Base-by-base conservation (phyloP, 2,329 filamentous ascomycete species). In the Talaromyces piceae region DNA sequence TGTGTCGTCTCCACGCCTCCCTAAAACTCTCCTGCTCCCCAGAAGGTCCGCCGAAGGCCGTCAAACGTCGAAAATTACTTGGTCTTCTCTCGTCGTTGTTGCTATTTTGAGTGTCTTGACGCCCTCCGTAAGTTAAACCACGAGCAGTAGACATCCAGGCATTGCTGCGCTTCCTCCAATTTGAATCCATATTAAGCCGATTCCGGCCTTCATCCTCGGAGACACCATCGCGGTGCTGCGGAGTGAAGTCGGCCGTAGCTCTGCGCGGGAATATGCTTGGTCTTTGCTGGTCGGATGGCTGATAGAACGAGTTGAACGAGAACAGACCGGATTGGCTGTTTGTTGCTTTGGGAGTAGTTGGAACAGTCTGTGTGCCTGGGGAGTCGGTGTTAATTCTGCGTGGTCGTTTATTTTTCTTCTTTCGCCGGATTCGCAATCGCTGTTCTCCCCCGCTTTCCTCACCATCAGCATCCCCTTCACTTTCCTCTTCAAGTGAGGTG, bases 361-460 rank as follows among this genome's bases (percentile, higher is more conserved):
- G 87, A 2, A 82, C 79, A 5, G 87, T 86, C 54, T 81, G 76
- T 54, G 67, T 76, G 54, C 64, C 82, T 68, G 62, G 76, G 61
- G 64, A 61, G 18, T 61, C 58, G 20, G 68, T 77, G 68, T 71
- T 78, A 75, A 64, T 79, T 12, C 39, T 43, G 22, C 20, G 39
- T 43, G 39, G 39, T 58, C 77, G 83, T 63, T 80, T 82, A 57
- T 81, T 79, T 67, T 83, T 84, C 67, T 78, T 83, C 68, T 80
- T 87, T 27, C 74, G 83, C 67, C 80, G 86, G 27, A 74, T 75
- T 55, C 78, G 79, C 61, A 48, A 74, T 16, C 72, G 71, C n/a
- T 77, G 78, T 63, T 95, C 91, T 48, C 90, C 88, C 0, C 84
- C 87, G 41, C 89, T 95, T 64, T 93, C 88, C 64, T 95, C 91